Conservation (phyloP, 805 yeast species). For the Yarrowia alimentaria region DNA sequence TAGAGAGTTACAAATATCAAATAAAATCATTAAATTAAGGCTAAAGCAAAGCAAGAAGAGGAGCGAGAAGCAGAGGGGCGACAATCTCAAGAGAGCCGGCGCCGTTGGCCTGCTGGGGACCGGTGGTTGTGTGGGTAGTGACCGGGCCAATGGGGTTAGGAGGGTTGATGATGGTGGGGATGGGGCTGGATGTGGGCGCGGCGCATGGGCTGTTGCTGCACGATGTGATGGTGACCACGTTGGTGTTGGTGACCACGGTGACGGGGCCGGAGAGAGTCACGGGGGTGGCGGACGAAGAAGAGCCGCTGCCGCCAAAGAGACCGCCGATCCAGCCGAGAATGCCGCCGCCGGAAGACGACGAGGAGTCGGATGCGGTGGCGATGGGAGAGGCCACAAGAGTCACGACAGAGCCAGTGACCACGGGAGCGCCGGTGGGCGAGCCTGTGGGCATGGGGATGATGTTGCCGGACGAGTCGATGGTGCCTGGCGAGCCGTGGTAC, state of each 20-base stretch:
- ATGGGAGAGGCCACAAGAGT: conserved; percentile 18
- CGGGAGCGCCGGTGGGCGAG: conserved; percentile 14
- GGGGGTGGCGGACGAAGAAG: conserved; percentile 21
- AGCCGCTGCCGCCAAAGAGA: conserved; percentile 28
- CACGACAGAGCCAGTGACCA: conserved; percentile 25
- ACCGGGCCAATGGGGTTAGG: conserved; percentile 5
- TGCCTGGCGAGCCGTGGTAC: conserved; percentile 16
- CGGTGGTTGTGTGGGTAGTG: conserved; percentile 8
- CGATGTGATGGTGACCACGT: conserved; percentile 25
- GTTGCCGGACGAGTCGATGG: conserved; percentile 18
- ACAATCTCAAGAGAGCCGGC: conserved; percentile 1
- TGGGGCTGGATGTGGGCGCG: conserved; percentile 3
- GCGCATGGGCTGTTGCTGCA: conserved; percentile 28
- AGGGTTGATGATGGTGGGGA: conserved; percentile 11
- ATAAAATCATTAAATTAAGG: too few relatives aligned
- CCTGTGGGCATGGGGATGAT: conserved; percentile 23
- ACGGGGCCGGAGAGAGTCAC: conserved; percentile 29
- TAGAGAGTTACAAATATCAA: too few relatives aligned
- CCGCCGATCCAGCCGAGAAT: conserved; percentile 23
- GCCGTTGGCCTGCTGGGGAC: conserved; percentile 17
- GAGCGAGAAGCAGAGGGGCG: conserved; percentile 10
- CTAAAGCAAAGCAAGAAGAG: conserved; percentile 21
- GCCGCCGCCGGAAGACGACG: conserved; percentile 14
- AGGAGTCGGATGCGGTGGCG: conserved; percentile 7
- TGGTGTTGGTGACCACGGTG: conserved; percentile 26